Percentiles rank a stretch among this genome's conserved stretches.
Evolutionary conservation across 108 stramenopile species (phyloP).

Genomic region (Cyclotella distinguenda): DNA sequence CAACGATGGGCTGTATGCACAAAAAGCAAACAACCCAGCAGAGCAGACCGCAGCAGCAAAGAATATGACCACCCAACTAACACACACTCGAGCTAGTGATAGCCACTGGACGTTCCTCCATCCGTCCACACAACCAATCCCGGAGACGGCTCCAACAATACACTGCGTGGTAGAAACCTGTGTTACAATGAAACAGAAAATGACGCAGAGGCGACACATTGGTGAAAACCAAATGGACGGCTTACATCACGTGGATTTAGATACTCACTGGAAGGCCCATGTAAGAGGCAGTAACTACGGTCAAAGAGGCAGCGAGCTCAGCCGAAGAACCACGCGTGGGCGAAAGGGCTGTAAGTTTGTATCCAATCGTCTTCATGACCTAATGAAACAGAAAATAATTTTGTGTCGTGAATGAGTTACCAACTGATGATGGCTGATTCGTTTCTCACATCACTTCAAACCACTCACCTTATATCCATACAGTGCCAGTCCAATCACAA

Average conservation of each 20-base stretch:
- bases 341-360: slow-evolving; percentile 39
- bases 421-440: not conserved
- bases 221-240: not conserved
- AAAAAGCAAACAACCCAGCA: slow-evolving; percentile 49
- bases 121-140: slow-evolving; percentile 60
- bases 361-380: slow-evolving; percentile 46
- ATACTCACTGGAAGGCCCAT: slow-evolving; percentile 52
- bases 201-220: not conserved
- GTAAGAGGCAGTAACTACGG: slow-evolving; percentile 55
- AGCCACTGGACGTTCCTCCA: slow-evolving; percentile 43
- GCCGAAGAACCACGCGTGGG: slow-evolving; percentile 60
- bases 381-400: not conserved
- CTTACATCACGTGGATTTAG: too few relatives aligned
- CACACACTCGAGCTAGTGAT: slow-evolving; percentile 28
- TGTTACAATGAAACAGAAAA: not conserved
- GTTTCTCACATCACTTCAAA: too few relatives aligned
- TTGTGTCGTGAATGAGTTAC: not conserved
- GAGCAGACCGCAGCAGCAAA: slow-evolving; percentile 34
- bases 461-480: slow-evolving; percentile 44
- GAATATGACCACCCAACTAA: slow-evolving; percentile 57
- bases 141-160: slow-evolving; percentile 63
- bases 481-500: slow-evolving; percentile 50
- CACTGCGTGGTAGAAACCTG: slow-evolving; percentile 73
- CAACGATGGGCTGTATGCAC: slow-evolving; percentile 11
- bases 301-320: slow-evolving; percentile 54